Conservation (phyloP, 306 rosid genomes). For the Vigna unguiculata region DNA sequence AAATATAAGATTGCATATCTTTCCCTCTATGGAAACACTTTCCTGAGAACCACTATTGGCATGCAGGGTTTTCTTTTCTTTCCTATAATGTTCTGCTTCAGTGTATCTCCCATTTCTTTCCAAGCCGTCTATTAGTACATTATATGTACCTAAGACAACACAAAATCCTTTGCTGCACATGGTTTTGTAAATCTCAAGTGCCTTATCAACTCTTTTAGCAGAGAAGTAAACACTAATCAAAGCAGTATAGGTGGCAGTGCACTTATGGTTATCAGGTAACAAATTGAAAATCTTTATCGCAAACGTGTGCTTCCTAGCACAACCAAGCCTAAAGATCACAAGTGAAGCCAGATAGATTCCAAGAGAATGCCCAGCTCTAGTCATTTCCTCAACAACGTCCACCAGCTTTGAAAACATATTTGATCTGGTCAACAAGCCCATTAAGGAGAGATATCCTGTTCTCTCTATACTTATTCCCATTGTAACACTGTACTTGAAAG, state of each 20-base stretch:
- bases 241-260: conserved; percentile 81
- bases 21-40: conserved; percentile 54
- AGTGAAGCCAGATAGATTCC: conserved; percentile 70
- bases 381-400: conserved; percentile 63
- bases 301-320: conserved; percentile 59
- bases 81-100: conserved; percentile 66
- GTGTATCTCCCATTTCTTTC: conserved; percentile 59
- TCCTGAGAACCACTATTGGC: conserved; percentile 42
- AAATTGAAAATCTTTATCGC: conserved; percentile 66
- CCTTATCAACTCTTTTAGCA: conserved; percentile 65
- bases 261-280: conserved; percentile 70
- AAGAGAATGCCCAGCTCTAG: conserved; percentile 67
- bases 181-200: conserved; percentile 59
- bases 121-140: conserved; percentile 66
- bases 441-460: conserved; percentile 63
- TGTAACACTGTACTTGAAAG: conserved; percentile 62
- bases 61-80: conserved; percentile 66
- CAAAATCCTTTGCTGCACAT: conserved; percentile 61
- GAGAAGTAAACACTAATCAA: conserved; percentile 69
- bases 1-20: conserved; percentile 75
- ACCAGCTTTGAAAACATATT: conserved; percentile 55
- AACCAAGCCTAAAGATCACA: conserved; percentile 66
- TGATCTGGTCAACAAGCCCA: conserved; percentile 69
- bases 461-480: conserved; percentile 57
- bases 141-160: conserved; percentile 73